Conservation (phyloP, 305 asterid genomes). For the Petunia hybrid region DNA sequence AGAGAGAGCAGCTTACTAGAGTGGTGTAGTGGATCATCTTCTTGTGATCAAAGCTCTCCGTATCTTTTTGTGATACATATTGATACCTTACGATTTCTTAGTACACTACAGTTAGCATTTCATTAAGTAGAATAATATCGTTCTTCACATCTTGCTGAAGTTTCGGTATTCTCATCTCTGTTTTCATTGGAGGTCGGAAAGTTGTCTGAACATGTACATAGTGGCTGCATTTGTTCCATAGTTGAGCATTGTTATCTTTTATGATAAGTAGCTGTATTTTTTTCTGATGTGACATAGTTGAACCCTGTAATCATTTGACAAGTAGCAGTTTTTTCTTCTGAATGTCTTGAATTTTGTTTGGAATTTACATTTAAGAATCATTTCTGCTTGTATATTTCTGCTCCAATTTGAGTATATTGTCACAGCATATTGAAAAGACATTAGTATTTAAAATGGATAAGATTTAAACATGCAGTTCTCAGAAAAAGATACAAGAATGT, state of each 20-base stretch:
- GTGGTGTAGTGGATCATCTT: slow-evolving; percentile 48
- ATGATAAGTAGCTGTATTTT: background rate
- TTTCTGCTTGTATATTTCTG: no score
- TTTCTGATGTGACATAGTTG: background rate
- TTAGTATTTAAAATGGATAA: no score
- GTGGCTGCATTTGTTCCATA: background rate
- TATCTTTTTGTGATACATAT: background rate
- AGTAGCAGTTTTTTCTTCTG: no score
- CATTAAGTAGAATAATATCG: background rate
- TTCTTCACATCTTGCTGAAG: background rate
- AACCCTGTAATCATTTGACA: no score
- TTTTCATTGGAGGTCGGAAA: background rate
- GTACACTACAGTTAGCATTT: background rate
- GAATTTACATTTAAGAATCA: background rate
- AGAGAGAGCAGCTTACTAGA: slow-evolving; percentile 38
- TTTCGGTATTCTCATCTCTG: background rate
- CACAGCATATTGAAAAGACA: no score
- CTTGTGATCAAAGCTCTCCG: slow-evolving; percentile 52
- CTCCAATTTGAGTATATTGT: no score
- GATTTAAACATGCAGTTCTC: no score
- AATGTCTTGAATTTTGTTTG: background rate
- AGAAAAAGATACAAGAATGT: no score
- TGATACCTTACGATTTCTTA: no score
- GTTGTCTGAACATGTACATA: no score
- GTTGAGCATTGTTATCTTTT: background rate